Base-by-base conservation (phyloP, 2,329 filamentous ascomycete genomes). In the Hypoxylon sp. region DNA sequence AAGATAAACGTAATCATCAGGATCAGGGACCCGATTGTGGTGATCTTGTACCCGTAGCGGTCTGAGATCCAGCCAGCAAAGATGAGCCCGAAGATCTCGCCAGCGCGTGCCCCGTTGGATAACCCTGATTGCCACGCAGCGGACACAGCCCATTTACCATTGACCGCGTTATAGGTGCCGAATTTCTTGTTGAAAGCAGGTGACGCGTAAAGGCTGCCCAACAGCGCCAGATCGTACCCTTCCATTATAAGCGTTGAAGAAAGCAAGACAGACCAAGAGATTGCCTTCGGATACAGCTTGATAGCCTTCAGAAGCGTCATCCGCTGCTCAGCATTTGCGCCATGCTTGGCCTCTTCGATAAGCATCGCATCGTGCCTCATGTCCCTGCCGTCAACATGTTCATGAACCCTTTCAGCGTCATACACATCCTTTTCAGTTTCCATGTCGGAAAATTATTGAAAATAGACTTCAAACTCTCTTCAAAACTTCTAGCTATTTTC, bases 51-150 rank as follows among this genome's bases (percentile, higher is more conserved):
- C 0, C 85, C 84, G 21, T 79, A 83, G 1, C 80, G 77, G 60
- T 89, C 85, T 0, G 83, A 78, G 0, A 83, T 73, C 75, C 81
- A 83, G 6, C 86, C 87, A n/a, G 82, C 84, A 21, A 87, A 62
- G 25, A 87, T 78, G 1, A 88, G 75, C 0, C 87, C 87, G 8
- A 88, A 70, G 53, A 89, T 85, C 70, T 86, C 82, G 11, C 87
- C 86, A 1, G 82, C 82, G 1, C 81, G 77, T 0, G 83, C 82
- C 14, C 83, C 86, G 60, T 87, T 87, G 5, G 81, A 82, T 2
- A 89, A 72, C 0, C 81, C 86, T 0, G 84, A 83, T 73, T 88
- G 86, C 87, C 87, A 89, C 0, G 82, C 78, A 0, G 85, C 83
- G 1, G 83, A 81, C 23, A 89, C 77, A 34, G 81, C 78, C 59